phyloP scores from a whole-genome alignment of 177 flowering plant genomes.

The Vitis hybrid region DNA sequence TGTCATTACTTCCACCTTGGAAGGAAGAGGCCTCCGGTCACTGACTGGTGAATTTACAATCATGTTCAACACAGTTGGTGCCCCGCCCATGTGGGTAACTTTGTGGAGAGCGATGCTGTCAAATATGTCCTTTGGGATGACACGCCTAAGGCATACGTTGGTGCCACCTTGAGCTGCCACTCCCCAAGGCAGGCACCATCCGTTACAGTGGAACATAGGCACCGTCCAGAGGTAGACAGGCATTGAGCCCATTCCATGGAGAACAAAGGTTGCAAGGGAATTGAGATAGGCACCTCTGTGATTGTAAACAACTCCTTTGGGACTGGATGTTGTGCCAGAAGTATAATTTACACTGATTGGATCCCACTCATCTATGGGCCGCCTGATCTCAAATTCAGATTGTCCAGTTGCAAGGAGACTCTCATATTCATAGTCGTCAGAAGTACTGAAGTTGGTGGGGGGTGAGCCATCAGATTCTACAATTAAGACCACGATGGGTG shows the following conservation, averaged over 20 bases:
- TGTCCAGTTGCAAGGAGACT: constrained; percentile 16
- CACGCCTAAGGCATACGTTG: no score
- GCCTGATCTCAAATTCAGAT: constrained; percentile 13
- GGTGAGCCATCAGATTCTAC: constrained; percentile 3
- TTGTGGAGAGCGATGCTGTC: no score
- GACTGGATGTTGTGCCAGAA: constrained; percentile 41
- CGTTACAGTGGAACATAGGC: no score
- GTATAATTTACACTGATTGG: constrained; percentile 40
- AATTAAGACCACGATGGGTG: constrained; percentile 25
- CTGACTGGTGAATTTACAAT: constrained; percentile 16
- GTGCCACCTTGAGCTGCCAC: no score
- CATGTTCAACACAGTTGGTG: constrained; percentile 10
- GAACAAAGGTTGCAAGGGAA: no score
- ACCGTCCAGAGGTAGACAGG: no score
- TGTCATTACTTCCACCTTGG: constrained; percentile 27
- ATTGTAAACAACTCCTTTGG: constrained; percentile 34
- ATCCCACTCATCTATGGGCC: constrained; percentile 33
- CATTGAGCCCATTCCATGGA: no score
- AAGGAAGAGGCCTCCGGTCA: constrained; percentile 10
- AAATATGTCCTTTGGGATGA: no score
- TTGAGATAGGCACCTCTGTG: no score
- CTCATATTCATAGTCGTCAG: constrained; percentile 9
- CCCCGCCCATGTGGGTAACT: no score
- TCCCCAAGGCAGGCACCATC: no score
- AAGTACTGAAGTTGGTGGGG: neutral